Base-by-base conservation (phyloP, 192 early-diverging fungal species). In the Backusella liffmaniae region DNA sequence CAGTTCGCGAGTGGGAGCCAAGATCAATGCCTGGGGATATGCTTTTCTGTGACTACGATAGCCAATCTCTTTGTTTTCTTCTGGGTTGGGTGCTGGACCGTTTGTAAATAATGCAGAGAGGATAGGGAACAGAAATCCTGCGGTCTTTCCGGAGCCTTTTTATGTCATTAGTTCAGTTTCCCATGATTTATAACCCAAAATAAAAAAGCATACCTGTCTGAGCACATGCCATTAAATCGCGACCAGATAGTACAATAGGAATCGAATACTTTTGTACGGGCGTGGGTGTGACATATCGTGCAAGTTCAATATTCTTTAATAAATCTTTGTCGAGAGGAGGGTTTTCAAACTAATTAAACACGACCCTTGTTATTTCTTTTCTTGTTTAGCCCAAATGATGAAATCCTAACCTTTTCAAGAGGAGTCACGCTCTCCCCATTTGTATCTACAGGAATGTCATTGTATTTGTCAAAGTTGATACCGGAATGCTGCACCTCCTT, bases 1-100 rank as follows among this genome's bases (percentile, higher is more conserved):
- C 68, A 99, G 86, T 87, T 99, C 98, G 77, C 98, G 92, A 26
- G 98, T 99, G 26, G 98, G 98, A 5, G 97, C 95, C n/a, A 99
- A 84, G 72, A 99, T 95, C 13, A 99, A 88, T 30, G 95, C 96
- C 79, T 97, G 91, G 21, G 98, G 98, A n/a, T 77, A 70, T 12
- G 89, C 86, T 76, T 86, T 89, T 46, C 37, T 74, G 23, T 71
- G 39, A 29, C 49, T 41, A 7, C 82, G 76, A 13, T 39, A 42
- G 73, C 79, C 32, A 46, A 39, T 15, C n/a, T 66, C 23, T 13
- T 32, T 34, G 0, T 51, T 69, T 16, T 66, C 39, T 18, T 65
- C 30, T 42, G 70, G 70, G 16, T 71, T 44, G 16, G 26, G 41
- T 32, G 15, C 67, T n/a, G 72, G 75, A 0, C 75, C 79, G 37